Conservation (phyloP, 768 basidiomycete genomes). For the Rubroboletus pulcherrimus region DNA sequence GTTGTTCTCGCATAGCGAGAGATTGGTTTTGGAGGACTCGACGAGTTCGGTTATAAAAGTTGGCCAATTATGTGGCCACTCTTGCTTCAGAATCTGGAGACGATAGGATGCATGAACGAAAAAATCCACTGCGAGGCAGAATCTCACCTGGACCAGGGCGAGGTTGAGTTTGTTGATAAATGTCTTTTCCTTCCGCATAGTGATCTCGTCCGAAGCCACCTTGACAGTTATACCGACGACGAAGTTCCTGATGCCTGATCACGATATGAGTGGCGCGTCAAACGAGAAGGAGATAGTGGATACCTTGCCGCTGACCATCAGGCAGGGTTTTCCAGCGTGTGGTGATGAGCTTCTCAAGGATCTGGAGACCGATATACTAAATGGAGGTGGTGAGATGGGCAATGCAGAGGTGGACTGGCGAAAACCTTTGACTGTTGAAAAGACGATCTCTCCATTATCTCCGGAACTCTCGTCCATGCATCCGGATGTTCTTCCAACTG, state of each 20-base stretch:
- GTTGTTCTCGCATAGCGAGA: slow-evolving; percentile 98
- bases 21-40: slow-evolving; percentile 93
- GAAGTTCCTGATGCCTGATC: slow-evolving; percentile 89
- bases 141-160: slow-evolving; percentile 83
- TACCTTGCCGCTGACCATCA: slow-evolving; percentile 89
- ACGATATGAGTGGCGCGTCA: slow-evolving; percentile 10
- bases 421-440: slow-evolving; percentile 84
- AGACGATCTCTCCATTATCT: slow-evolving; percentile 79
- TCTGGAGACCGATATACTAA: slow-evolving; percentile 95
- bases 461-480: slow-evolving; percentile 95
- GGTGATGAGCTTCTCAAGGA: slow-evolving; percentile 90
- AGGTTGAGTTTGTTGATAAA: slow-evolving; percentile 96
- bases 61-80: slow-evolving; percentile 99
- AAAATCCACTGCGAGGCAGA: not conserved
- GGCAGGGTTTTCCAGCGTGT: slow-evolving; percentile 97
- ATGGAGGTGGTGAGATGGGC: slow-evolving; percentile 14
- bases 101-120: slow-evolving; percentile 5
- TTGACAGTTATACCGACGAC: slow-evolving; percentile 92
- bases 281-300: slow-evolving; percentile 1
- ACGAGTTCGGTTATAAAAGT: slow-evolving; percentile 96
- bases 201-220: slow-evolving; percentile 84
- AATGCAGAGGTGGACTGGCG: not conserved
- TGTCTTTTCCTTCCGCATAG: slow-evolving; percentile 88
- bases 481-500: slow-evolving; percentile 96
- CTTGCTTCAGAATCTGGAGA: slow-evolving; percentile 91